Evolutionary conservation across 2,329 filamentous ascomycete genomes (phyloP).

Genomic region (Scorias spongiosa): DNA sequence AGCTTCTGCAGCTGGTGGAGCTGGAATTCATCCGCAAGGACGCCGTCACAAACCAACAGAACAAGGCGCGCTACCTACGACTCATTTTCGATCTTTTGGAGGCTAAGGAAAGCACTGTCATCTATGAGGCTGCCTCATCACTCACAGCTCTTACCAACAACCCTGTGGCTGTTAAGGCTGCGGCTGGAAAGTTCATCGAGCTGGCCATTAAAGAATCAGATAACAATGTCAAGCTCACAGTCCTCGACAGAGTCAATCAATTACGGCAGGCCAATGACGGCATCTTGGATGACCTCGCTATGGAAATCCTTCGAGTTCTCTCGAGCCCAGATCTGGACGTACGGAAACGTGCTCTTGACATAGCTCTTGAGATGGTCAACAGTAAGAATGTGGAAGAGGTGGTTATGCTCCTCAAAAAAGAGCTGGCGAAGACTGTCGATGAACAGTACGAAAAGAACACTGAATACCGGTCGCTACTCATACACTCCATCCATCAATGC

Average conservation of each 20-base stretch:
- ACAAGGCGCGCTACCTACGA: constrained; percentile 87
- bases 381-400: constrained; percentile 99
- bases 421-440: constrained; percentile 91
- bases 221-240: constrained; percentile 98
- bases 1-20: constrained; percentile 82
- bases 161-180: constrained; percentile 93
- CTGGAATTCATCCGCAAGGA: constrained; percentile 97
- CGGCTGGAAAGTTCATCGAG: constrained; percentile 90
- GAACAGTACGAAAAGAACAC: constrained; percentile 98
- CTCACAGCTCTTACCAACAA: constrained; percentile 89
- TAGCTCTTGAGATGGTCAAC: constrained; percentile 93
- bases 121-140: constrained; percentile 94
- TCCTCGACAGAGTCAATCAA: constrained; percentile 83
- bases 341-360: constrained; percentile 72
- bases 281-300: constrained; percentile 80
- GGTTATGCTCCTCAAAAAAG: constrained; percentile 89
- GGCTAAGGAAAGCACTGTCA: constrained; percentile 80
- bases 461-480: constrained; percentile 86
- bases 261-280: constrained; percentile 78
- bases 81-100: constrained; percentile 95
- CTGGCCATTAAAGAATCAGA: constrained; percentile 94
- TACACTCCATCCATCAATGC: constrained; percentile 94
- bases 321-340: constrained; percentile 95
- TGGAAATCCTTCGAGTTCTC: constrained; percentile 91
- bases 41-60: constrained; percentile 82